A percentile compares a stretch with the other conserved stretches of the same genome.
phyloP scores from a whole-genome alignment of 805 yeast genomes.

The Myxozyma udenii region DNA sequence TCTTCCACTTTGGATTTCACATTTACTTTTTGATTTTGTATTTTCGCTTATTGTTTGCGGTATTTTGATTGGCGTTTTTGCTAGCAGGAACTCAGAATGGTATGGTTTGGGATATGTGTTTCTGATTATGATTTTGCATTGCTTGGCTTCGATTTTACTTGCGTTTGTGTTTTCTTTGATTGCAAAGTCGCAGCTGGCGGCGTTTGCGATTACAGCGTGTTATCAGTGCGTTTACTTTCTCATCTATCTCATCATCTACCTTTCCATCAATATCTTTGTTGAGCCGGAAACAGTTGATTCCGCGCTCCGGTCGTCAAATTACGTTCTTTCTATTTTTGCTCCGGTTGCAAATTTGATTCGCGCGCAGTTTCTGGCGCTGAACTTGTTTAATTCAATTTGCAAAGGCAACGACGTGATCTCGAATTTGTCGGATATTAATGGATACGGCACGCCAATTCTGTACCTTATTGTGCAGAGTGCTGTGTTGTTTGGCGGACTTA shows the following conservation, averaged over 20 bases:
- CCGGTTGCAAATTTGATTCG: constrained; percentile 36
- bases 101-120: constrained; percentile 37
- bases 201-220: constrained; percentile 40
- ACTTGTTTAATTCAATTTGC: constrained; percentile 37
- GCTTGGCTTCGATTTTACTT: constrained; percentile 34
- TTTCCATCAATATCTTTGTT: constrained; percentile 35
- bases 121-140: constrained; percentile 35
- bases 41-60: constrained; percentile 31
- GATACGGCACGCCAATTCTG: constrained; percentile 39
- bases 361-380: constrained; percentile 36
- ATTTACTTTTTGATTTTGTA: constrained; percentile 33
- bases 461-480: constrained; percentile 35
- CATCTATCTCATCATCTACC: constrained; percentile 36
- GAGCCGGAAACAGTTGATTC: constrained; percentile 30
- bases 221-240: constrained; percentile 36
- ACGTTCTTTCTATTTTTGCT: constrained; percentile 33
- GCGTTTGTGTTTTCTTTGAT: constrained; percentile 36
- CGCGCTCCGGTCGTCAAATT: constrained; percentile 30
- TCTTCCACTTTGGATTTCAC: constrained; percentile 38
- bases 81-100: constrained; percentile 30
- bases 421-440: constrained; percentile 34
- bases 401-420: constrained; percentile 18
- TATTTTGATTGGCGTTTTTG: constrained; percentile 34
- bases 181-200: constrained; percentile 39
- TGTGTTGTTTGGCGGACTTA: constrained; percentile 29